Evolutionary conservation across 768 basidiomycete genomes (phyloP), one percentile per base, ranked within the genome.

Genomic region (Cantharellus cinnabarinus): DNA sequence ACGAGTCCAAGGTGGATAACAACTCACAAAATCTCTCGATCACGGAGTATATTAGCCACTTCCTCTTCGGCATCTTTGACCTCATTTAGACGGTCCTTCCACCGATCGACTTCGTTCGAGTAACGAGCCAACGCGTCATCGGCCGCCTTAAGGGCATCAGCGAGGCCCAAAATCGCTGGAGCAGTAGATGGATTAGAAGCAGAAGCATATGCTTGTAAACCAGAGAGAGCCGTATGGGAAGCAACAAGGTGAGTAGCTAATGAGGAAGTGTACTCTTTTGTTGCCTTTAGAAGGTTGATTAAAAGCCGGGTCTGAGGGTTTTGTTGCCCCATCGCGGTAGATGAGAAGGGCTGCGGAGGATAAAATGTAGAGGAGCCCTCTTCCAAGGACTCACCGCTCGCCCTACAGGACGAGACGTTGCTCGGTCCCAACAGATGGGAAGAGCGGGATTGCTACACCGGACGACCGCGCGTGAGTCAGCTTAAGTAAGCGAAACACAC

Each of bases 11-110:
- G 50, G 44, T 10, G 50, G 56, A 53, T 3, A 54, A 51, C 37
- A 5, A 75, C 83, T 66, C 62, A 88, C 87, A 89, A 74, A 62
- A 90, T 89, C 64, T 89, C 86, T 51, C 84, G 72, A 68, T 89
- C 87, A 3, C 83, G 71, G 61, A 85, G 70, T 57, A 88, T 73
- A 63, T 78, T 80, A 2, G 72, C 74, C 3, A 89, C 78, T 59
- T 85, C 85, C 51, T 86, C 82, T 68, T 89, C 85, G 58, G 83
- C 71, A 5, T 71, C 71, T 66, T 81, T 84, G 62, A 90, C 70
- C 2, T 68, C 69, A 61, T 72, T 73, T 62, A 89, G 73, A 59
- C 77, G 73, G 39, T 78, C 78, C 41, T 78, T 74, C 79, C 85
- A 89, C 15, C 74, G 67, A 42, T 88, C 82, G 2, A 89, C 71